A percentile compares a stretch with the other conserved stretches of the same genome.
phyloP scores from a whole-genome alignment of 1,284 basidiomycete genomes.

The Rhodotorula sp. region DNA sequence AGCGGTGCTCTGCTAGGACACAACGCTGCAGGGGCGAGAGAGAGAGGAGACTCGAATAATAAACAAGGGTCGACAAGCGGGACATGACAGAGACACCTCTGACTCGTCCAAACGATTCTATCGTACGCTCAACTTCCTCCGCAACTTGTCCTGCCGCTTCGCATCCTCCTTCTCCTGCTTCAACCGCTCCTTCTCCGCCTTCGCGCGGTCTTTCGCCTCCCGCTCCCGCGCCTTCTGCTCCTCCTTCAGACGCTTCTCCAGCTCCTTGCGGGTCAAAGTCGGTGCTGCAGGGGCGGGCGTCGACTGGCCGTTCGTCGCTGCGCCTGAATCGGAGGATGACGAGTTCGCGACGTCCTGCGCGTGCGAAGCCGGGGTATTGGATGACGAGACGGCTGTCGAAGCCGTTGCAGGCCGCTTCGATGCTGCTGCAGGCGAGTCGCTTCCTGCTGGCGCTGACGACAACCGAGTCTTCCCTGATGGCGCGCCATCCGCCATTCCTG shows the following conservation, averaged over 20 bases:
- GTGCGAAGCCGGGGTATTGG: background rate
- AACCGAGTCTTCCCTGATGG: background rate
- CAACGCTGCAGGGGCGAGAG: background rate
- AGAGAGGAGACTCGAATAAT: background rate
- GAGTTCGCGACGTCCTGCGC: slow-evolving; percentile 1
- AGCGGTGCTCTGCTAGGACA: no score
- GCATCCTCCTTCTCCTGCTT: slow-evolving; percentile 31
- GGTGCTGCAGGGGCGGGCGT: background rate
- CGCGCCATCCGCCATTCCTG: background rate
- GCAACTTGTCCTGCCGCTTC: slow-evolving; percentile 21
- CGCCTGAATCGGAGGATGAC: background rate
- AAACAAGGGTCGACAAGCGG: background rate
- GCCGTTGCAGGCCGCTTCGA: background rate
- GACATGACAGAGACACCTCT: background rate
- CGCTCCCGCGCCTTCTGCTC: slow-evolving; percentile 33
- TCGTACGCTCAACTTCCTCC: slow-evolving; percentile 18
- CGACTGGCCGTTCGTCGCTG: background rate
- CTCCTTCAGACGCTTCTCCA: slow-evolving; percentile 33
- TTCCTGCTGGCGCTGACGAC: background rate
- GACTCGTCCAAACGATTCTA: no score
- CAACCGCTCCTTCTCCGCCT: slow-evolving; percentile 31
- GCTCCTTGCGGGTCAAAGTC: slow-evolving; percentile 22
- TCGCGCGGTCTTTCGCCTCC: slow-evolving; percentile 29
- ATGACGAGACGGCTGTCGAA: background rate
- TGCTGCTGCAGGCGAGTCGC: background rate